Evolutionary conservation across 768 basidiomycete genomes (phyloP), one percentile per base, ranked within the genome.

Genomic region (Suillus subluteus): DNA sequence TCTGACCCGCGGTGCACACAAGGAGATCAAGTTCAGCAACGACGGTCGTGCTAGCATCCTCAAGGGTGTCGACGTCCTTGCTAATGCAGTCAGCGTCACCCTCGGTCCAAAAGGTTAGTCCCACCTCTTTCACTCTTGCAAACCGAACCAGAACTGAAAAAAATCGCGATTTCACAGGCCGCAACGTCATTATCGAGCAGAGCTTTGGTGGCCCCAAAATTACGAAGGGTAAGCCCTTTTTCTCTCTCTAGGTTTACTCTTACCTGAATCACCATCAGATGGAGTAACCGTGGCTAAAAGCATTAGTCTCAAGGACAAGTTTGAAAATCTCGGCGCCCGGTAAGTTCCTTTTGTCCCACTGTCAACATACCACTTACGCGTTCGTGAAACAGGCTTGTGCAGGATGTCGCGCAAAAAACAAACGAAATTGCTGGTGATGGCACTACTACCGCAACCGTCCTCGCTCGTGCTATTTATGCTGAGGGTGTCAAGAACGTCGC

Each of bases 401-500:
- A 97, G 77, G 96, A 98, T 70, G 96, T 98, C 65, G 96, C 96
- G 3, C 89, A 90, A 76, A 98, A 98, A 82, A 98, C 96, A 26
- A 98, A 98, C 82, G 96, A 98, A 80, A 83, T 91, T 72, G 97
- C 97, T 44, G 97, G 97, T 78, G 97, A 99, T 78, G 97, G 97
- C 66, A 99, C 97, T 3, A 99, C 97, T 11, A 99, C 97, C 18
- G 96, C 97, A 5, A 98, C 97, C 43, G 97, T 98, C 63, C 89
- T 98, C 65, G 94, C 97, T 12, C 93, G 95, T 64, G 96, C 97
- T 65, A 98, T 99, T 80, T 99, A 98, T 82, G 87, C 95, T 0
- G 97, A 99, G 80, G 97, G 97, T 79, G 96, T 98, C 74, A 98
- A 98, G 85, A 99, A 99, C 73, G 97, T 99, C 66, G 97, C 97